A percentile compares a stretch with the other conserved stretches of the same genome.
Evolutionary conservation across 1,139 yeast species (phyloP).

Genomic region (Blastobotrys elegans): DNA sequence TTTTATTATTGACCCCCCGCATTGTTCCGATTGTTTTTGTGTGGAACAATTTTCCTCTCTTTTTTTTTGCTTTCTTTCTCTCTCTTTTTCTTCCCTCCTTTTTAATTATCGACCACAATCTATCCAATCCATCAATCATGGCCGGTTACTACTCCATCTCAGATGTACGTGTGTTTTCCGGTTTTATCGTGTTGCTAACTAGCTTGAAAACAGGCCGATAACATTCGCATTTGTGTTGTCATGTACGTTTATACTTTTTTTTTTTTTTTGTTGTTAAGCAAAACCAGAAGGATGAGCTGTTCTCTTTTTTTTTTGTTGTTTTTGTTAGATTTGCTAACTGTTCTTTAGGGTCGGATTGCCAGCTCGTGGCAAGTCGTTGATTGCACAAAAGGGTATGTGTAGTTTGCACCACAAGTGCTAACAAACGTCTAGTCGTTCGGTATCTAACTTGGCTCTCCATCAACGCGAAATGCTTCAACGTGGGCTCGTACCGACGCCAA

Average conservation of each 20-base stretch:
- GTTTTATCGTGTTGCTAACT: too few relatives aligned
- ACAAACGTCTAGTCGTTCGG: slow-evolving; percentile 52
- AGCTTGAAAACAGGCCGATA: slow-evolving; percentile 24
- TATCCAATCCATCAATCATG: not conserved
- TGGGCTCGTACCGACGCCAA: slow-evolving; percentile 75
- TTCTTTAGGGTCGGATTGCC: slow-evolving; percentile 53
- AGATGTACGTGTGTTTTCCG: slow-evolving; percentile 3
- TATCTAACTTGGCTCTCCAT: slow-evolving; percentile 90
- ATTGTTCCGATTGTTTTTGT: not conserved
- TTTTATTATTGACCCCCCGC: too few relatives aligned
- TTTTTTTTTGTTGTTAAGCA: not conserved
- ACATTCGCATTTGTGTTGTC: slow-evolving; percentile 36
- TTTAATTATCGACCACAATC: not conserved
- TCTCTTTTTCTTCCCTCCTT: not conserved
- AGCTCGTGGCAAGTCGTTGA: slow-evolving; percentile 73
- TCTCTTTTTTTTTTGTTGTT: too few relatives aligned
- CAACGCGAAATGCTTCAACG: slow-evolving; percentile 81
- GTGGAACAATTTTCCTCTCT: not conserved
- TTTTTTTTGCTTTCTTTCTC: not conserved
- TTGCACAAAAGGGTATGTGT: slow-evolving; percentile 55
- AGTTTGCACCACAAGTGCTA: not conserved
- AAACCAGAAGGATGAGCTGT: too few relatives aligned
- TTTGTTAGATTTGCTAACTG: not conserved
- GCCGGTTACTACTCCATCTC: slow-evolving; percentile 8
- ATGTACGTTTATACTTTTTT: slow-evolving; percentile 29